A percentile compares a stretch with the other conserved stretches of the same genome.
Evolutionary conservation across 352 stramenopile genomes (phyloP).

Genomic region (Thraustotheca clavata): DNA sequence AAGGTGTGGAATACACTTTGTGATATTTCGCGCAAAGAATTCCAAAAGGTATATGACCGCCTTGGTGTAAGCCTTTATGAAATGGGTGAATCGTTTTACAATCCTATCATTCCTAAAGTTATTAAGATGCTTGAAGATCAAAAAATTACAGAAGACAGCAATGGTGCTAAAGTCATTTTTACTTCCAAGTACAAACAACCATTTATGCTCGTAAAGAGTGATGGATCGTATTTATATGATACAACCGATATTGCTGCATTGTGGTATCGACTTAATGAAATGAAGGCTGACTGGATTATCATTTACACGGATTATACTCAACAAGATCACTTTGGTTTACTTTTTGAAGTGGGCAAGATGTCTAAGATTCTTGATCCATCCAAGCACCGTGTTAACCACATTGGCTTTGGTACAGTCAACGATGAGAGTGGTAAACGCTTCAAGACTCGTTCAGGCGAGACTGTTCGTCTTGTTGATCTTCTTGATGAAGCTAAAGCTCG

Average conservation of each 20-base stretch:
- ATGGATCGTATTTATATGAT: slow-evolving; percentile 78
- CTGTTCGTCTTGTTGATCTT: slow-evolving; percentile 97
- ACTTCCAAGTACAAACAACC: slow-evolving; percentile 85
- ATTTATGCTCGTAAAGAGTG: slow-evolving; percentile 80
- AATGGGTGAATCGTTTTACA: slow-evolving; percentile 84
- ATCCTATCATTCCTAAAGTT: slow-evolving; percentile 72
- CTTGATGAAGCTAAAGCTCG: slow-evolving; percentile 95
- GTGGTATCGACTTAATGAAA: slow-evolving; percentile 77
- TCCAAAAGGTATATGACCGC: slow-evolving; percentile 81
- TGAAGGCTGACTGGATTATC: slow-evolving; percentile 73
- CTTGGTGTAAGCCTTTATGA: slow-evolving; percentile 64
- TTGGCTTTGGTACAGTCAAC: slow-evolving; percentile 82
- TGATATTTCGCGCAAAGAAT: slow-evolving; percentile 76
- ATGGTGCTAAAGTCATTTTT: slow-evolving; percentile 87
- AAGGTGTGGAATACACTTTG: slow-evolving; percentile 79
- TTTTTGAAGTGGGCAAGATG: slow-evolving; percentile 76
- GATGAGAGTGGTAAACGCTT: slow-evolving; percentile 90
- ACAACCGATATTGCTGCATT: slow-evolving; percentile 81
- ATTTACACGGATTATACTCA: slow-evolving; percentile 87
- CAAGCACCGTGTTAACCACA: slow-evolving; percentile 79
- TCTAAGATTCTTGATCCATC: slow-evolving; percentile 62
- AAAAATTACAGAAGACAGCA: slow-evolving; percentile 85
- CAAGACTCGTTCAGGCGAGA: slow-evolving; percentile 97
- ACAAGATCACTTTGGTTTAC: slow-evolving; percentile 79
- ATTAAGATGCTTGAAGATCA: slow-evolving; percentile 85